phyloP scores from a whole-genome alignment of 495 filamentous ascomycete species.

The Penicillium argentinense region DNA sequence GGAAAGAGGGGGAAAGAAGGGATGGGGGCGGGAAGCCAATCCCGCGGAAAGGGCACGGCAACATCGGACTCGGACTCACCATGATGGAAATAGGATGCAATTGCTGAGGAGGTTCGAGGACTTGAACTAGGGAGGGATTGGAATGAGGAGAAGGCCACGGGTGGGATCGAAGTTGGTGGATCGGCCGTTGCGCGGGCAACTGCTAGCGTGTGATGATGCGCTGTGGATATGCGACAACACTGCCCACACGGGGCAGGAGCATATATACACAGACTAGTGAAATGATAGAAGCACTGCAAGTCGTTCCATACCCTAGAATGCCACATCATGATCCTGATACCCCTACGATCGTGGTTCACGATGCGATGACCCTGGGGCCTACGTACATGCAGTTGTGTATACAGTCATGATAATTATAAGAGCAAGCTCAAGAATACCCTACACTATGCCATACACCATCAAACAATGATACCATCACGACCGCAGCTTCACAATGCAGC shows the following conservation, averaged over 20 bases:
- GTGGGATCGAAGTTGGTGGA: conserved; percentile 13
- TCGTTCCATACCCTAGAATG: too few relatives aligned
- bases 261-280: neutral
- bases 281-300: too few relatives aligned
- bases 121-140: conserved; percentile 4
- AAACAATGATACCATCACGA: too few relatives aligned
- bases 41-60: conserved; percentile 12
- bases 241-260: neutral
- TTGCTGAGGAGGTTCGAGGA: neutral
- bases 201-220: neutral
- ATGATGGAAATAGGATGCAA: conserved; percentile 3
- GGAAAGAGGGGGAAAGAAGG: conserved; percentile 1
- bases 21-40: conserved; percentile 9
- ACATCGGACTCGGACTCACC: conserved; percentile 14
- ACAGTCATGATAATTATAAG: too few relatives aligned
- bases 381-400: too few relatives aligned
- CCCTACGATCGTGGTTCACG: too few relatives aligned
- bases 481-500: conserved; percentile 60
- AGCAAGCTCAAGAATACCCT: too few relatives aligned
- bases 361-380: too few relatives aligned
- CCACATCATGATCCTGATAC: too few relatives aligned
- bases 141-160: conserved; percentile 6
- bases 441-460: too few relatives aligned
- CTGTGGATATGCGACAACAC: neutral
- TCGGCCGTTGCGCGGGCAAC: conserved; percentile 31